Evolutionary conservation across 2,329 filamentous ascomycete species (phyloP).

Genomic region (Elsinoe arachidis): DNA sequence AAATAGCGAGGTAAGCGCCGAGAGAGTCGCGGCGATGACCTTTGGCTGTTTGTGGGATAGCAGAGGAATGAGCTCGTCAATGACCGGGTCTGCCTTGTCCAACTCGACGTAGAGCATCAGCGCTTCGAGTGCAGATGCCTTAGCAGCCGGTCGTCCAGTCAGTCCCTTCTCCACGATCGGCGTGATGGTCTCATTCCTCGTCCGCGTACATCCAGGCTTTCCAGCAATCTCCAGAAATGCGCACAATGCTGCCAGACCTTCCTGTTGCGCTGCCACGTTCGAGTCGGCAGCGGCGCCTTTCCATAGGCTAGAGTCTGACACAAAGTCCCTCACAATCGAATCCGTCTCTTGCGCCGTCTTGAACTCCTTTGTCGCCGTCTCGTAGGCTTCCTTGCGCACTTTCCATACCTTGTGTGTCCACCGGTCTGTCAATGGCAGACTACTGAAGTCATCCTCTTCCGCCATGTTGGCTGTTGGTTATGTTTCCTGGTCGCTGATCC

Average conservation of each 20-base stretch:
- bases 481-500: background rate
- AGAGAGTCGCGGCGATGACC: conserved; percentile 66
- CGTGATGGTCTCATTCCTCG: conserved; percentile 63
- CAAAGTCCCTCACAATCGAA: conserved; percentile 76
- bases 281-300: conserved; percentile 88
- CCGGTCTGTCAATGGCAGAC: conserved; percentile 67
- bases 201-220: conserved; percentile 62
- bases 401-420: conserved; percentile 96
- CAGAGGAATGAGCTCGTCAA: conserved; percentile 81
- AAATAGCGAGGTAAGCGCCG: conserved; percentile 72
- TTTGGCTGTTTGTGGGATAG: conserved; percentile 87
- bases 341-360: conserved; percentile 75
- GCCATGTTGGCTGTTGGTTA: conserved; percentile 51
- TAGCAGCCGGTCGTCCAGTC: conserved; percentile 80
- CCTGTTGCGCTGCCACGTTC: conserved; percentile 93
- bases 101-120: conserved; percentile 83
- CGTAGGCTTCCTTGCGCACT: conserved; percentile 88
- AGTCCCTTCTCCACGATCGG: conserved; percentile 88
- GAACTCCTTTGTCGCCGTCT: conserved; percentile 83
- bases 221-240: conserved; percentile 89
- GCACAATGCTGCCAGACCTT: conserved; percentile 78
- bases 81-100: conserved; percentile 72
- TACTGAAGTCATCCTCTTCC: conserved; percentile 74
- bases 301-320: conserved; percentile 78
- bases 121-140: conserved; percentile 77